Evolutionary conservation across 495 filamentous ascomycete species (phyloP), one percentile per base, ranked within the genome.

Genomic region (Daldinia decipiens): DNA sequence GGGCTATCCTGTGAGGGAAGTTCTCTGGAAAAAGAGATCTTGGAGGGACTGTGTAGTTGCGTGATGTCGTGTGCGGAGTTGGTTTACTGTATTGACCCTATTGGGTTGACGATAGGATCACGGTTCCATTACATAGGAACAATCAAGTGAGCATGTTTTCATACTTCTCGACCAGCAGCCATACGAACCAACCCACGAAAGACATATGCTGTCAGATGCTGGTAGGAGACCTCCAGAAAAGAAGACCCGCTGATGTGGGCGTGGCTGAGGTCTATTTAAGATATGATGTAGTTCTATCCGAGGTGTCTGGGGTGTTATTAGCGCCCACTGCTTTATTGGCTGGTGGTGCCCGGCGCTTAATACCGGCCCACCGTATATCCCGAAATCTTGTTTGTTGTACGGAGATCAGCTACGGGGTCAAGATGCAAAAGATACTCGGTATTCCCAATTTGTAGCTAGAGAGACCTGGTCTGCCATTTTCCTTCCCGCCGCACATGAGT

Each of bases 301-400:
- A 45, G 17, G 59, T 8, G 70, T 68, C 60, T 65, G 65, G 59
- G 36, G 50, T 36, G 24, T 45, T 21, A 47, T 61, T 68, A 57
- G 70, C 70, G 70, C 70, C n/a, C 17, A 36, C 12, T 7, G 65
- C 56, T 72, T 27, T 17, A 53, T 68, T 72, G 65, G 70, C 43
- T 59, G 6, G 5, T 27, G 51, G n/a, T 58, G 59, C 32, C 26
- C 59, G 38, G 69, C 64, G 64, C 70, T 64, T 72, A 67, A 59
- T 36, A 31, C 27, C 24, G 17, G 26, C 38, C 36, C 36, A 38
- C 60, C 54, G 26, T 53, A 3, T 53, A 53, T 27, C 19, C 13
- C 50, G 2, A 31, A 53, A 53, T 53, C 50, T n/a, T 53, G 50
- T 31, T 53, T 69, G 65, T 39, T 55, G 29, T 36, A 36, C 51